phyloP scores from a whole-genome alignment of 2,329 filamentous ascomycete genomes.

The Fusarium denticulatum region DNA sequence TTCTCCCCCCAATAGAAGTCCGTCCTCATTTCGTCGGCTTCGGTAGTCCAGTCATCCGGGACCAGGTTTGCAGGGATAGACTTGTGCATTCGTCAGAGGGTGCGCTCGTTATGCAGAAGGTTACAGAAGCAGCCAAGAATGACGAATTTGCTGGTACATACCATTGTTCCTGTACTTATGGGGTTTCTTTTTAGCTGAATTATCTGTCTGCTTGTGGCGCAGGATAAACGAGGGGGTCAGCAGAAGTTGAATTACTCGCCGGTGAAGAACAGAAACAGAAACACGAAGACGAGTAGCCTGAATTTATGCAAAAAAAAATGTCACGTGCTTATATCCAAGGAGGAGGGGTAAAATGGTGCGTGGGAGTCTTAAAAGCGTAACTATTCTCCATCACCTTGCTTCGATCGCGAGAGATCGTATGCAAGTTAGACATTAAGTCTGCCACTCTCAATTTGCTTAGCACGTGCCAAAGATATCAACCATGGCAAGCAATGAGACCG shows the following conservation, averaged over 20 bases:
- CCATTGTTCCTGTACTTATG: background rate
- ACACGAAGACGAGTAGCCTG: background rate
- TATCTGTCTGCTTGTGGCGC: no score
- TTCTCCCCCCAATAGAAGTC: background rate
- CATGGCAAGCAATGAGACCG: fast-evolving
- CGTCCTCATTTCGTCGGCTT: background rate
- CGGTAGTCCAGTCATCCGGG: background rate
- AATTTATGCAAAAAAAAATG: background rate
- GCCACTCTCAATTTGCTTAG: no score
- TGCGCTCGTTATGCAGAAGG: no score
- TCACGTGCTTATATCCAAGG: background rate
- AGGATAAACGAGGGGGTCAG: no score
- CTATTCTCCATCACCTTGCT: no score
- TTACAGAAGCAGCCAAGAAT: background rate
- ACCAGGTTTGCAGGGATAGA: background rate
- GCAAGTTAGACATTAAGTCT: no score
- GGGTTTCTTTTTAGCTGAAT: no score
- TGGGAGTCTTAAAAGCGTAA: background rate
- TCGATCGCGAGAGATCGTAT: no score
- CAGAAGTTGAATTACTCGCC: no score
- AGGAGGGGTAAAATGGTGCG: background rate
- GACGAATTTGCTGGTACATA: background rate
- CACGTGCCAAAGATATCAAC: background rate
- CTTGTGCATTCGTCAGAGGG: background rate
- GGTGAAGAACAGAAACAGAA: no score